Percentiles rank a stretch among this genome's conserved stretches.
Conservation (phyloP, 257 asterid species). For the Leonotis leonurus region DNA sequence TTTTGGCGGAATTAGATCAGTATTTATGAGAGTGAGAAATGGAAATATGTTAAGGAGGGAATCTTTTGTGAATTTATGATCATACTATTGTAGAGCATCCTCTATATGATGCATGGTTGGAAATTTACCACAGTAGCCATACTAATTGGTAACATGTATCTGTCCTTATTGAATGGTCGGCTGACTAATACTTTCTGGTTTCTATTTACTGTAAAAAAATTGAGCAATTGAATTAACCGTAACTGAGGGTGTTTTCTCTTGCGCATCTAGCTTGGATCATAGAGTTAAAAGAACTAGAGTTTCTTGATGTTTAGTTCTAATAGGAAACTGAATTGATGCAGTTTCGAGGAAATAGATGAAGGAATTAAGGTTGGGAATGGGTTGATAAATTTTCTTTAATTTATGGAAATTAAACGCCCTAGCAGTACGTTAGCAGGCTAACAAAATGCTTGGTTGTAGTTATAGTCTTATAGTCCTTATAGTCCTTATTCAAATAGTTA, state of each 20-base stretch:
- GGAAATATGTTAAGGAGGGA: not conserved
- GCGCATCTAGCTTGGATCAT: not conserved
- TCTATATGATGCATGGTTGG: not conserved
- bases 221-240: not conserved
- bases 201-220: not conserved
- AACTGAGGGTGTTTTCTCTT: not conserved
- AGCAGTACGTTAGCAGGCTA: not conserved
- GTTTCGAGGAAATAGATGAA: not conserved
- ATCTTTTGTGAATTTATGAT: not conserved
- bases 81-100: not conserved
- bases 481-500: not conserved
- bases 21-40: not conserved
- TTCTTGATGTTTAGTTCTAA: not conserved
- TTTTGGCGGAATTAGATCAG: not conserved
- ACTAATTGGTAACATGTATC: not conserved
- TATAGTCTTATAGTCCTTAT: no score
- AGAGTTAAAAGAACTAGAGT: not conserved
- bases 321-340: not conserved
- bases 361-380: not conserved
- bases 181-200: not conserved
- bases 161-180: not conserved
- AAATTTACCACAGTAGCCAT: not conserved
- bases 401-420: not conserved
- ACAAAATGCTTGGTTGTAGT: not conserved
- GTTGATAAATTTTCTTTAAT: not conserved